Conservation (phyloP, 768 basidiomycete species). For the Calocera cornea region DNA sequence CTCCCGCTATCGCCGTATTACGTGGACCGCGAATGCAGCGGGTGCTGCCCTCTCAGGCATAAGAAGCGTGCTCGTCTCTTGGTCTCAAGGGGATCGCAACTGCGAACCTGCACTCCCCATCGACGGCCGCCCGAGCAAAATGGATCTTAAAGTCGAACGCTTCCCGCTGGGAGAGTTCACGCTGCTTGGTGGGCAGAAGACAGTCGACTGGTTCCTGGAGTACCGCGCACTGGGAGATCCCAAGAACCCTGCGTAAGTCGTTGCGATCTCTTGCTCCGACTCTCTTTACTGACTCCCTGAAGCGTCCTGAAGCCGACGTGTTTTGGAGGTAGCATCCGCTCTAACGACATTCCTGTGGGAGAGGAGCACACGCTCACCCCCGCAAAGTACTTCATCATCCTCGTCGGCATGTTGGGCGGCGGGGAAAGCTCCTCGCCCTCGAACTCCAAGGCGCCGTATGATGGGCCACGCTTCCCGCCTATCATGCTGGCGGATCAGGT, state of each 20-base stretch:
- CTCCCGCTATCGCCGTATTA: neutral
- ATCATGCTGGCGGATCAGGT: conserved; percentile 1
- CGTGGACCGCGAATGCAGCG: neutral
- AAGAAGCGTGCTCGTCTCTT: neutral
- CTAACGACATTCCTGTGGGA: neutral
- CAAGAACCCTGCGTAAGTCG: neutral
- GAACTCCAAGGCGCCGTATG: neutral
- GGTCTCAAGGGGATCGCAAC: no score
- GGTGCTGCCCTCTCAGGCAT: neutral
- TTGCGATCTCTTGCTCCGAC: neutral
- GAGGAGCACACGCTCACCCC: conserved; percentile 3
- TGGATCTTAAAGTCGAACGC: neutral
- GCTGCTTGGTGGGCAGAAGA: neutral
- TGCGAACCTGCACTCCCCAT: neutral
- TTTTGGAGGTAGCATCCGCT: neutral
- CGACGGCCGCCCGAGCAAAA: neutral
- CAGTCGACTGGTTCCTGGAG: neutral
- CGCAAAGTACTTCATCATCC: conserved; percentile 5
- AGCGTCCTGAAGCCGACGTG: conserved; percentile 5
- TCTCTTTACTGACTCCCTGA: neutral
- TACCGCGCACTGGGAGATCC: neutral
- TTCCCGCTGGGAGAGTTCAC: conserved; percentile 5
- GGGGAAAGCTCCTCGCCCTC: conserved; percentile 5
- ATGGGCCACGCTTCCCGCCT: neutral
- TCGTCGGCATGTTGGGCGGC: neutral